Percentiles rank a stretch among this genome's conserved stretches.
phyloP scores from a whole-genome alignment of 352 stramenopile species.

The Phytophthora pluvialis region DNA sequence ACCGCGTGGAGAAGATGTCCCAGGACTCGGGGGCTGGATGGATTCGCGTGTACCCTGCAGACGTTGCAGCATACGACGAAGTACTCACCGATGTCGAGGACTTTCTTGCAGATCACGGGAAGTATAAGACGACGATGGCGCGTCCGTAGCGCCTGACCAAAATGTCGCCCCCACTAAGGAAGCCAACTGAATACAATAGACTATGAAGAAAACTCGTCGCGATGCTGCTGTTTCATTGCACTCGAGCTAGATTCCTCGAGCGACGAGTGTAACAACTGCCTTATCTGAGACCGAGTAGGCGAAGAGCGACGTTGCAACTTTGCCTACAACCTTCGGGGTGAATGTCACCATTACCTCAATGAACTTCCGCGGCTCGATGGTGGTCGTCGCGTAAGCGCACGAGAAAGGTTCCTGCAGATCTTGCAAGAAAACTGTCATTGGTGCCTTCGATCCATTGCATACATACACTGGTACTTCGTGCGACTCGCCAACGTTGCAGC shows the following conservation, averaged over 20 bases:
- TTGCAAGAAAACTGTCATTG: slow-evolving; percentile 88
- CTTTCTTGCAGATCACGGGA: slow-evolving; percentile 68
- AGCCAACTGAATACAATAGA: slow-evolving; percentile 37
- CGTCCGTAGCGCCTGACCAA: slow-evolving; percentile 30
- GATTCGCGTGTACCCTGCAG: slow-evolving; percentile 87
- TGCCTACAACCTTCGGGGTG: slow-evolving; percentile 75
- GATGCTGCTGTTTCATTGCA: slow-evolving; percentile 14
- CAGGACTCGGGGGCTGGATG: slow-evolving; percentile 85
- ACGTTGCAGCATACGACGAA: slow-evolving; percentile 79
- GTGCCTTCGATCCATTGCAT: slow-evolving; percentile 81
- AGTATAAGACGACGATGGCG: slow-evolving; percentile 33
- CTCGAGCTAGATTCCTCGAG: slow-evolving; percentile 58
- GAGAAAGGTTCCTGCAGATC: slow-evolving; percentile 79
- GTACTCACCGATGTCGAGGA: slow-evolving; percentile 76
- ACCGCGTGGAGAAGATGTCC: slow-evolving; percentile 89
- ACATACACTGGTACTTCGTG: slow-evolving; percentile 87
- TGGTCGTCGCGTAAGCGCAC: slow-evolving; percentile 76
- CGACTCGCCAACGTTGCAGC: slow-evolving; percentile 70
- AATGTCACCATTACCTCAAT: slow-evolving; percentile 85
- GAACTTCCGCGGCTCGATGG: slow-evolving; percentile 84
- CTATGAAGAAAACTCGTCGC: slow-evolving; percentile 7
- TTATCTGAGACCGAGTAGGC: slow-evolving; percentile 85
- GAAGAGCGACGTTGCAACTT: slow-evolving; percentile 83
- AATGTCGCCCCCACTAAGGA: slow-evolving; percentile 7
- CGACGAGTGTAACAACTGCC: slow-evolving; percentile 79